Evolutionary conservation across 768 basidiomycete species (phyloP), one percentile per base, ranked within the genome.

Genomic region (Suillus hirtellus): DNA sequence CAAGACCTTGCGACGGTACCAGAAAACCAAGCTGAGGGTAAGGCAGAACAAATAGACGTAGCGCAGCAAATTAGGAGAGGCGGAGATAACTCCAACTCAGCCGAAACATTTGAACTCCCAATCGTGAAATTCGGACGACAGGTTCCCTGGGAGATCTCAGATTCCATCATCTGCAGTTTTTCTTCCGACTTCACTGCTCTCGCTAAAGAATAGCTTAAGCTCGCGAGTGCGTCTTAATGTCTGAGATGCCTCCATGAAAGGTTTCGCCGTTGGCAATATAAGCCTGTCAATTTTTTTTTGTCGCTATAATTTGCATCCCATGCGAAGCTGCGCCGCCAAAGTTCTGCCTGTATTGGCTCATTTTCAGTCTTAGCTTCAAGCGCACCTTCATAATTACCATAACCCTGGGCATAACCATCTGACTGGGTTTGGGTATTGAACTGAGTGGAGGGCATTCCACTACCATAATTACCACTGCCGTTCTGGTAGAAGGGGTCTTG

Each of bases 361-460:
- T 69, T 75, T 81, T 84, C 75, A 86, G 81, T 85, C 84, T 87
- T 78, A 87, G 86, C 76, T 83, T 84, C 82, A 79, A 88, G 90
- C 92, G 91, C 85, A 94, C 92, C 92, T 93, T 93, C 91, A 80
- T 78, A 80, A 69, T 75, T 84, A 78, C 84, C 85, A 76, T 84
- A 89, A 66, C 80, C 87, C 78, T 89, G 87, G 75, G 81, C 66
- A 65, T 75, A 81, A 61, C 82, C 83, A 65, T 80, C 78, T 73
- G 82, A 75, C 66, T 79, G 72, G 67, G 63, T 69, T 75, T 81
- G 75, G 70, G 77, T 68, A 71, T 78, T 79, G 78, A 83, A 87
- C 73, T 86, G 81, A 72, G 80, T 75, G 68, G 86, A 76, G 63
- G 83, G 75, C 67, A 79, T 79, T 77, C 77, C 77, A 76, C 77